Evolutionary conservation across 805 yeast genomes (phyloP).

Genomic region (Wickerhamomyces silvicola): DNA sequence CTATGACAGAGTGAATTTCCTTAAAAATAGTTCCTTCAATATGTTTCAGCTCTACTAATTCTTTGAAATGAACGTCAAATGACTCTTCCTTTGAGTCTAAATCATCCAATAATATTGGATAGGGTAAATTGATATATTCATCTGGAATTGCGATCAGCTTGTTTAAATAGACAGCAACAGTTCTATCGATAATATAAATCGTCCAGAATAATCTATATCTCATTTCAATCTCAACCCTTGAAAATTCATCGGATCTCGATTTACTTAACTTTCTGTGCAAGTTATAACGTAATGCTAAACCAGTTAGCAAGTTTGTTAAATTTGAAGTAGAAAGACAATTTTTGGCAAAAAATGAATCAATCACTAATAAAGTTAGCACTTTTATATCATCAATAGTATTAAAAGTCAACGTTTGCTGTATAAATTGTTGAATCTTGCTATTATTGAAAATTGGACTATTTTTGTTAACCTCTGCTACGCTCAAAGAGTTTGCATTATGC

Average conservation of each 20-base stretch:
- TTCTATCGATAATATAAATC: constrained; percentile 39
- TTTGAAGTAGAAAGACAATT: constrained; percentile 51
- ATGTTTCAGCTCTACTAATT: constrained; percentile 39
- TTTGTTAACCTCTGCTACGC: constrained; percentile 7
- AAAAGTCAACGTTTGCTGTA: constrained; percentile 23
- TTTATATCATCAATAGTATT: constrained; percentile 38
- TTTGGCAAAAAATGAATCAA: constrained; percentile 48
- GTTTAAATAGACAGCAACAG: constrained; percentile 45
- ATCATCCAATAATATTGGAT: constrained; percentile 29
- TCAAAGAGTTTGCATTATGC: constrained; percentile 5
- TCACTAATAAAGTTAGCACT: constrained; percentile 39
- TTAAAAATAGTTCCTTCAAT: constrained; percentile 43
- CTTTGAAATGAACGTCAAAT: constrained; percentile 30
- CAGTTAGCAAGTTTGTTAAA: constrained; percentile 40
- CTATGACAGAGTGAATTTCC: constrained; percentile 40
- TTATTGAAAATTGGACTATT: constrained; percentile 8
- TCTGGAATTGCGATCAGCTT: constrained; percentile 45
- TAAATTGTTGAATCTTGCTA: constrained; percentile 4
- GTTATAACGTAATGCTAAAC: constrained; percentile 41
- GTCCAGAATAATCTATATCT: constrained; percentile 44
- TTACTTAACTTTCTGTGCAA: constrained; percentile 32
- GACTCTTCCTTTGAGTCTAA: constrained; percentile 34
- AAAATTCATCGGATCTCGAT: constrained; percentile 9
- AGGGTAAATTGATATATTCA: constrained; percentile 42
- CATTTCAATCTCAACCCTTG: constrained; percentile 29